Evolutionary conservation across 768 basidiomycete species (phyloP), one percentile per base, ranked within the genome.

Genomic region (Lactarius pseudohatsudake): DNA sequence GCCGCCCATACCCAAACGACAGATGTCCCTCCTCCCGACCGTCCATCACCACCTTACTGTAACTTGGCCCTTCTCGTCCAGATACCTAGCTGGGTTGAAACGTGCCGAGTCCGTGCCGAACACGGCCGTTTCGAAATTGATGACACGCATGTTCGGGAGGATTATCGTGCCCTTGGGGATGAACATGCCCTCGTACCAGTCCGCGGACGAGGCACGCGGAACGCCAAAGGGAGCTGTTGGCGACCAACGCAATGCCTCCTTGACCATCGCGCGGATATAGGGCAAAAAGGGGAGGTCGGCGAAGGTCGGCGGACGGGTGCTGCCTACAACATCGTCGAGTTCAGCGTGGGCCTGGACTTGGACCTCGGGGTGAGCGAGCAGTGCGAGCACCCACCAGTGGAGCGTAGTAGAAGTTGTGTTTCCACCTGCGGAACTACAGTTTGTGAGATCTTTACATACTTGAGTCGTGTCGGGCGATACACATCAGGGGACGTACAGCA

Each of bases 401-500:
- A 53, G 50, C 13, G 26, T 26, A 15, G 13, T 53, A 26, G 50
- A 26, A 2, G 26, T 53, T 7, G 50, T 53, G 1, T 53, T 26
- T 15, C 22, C 50, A 53, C 22, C 50, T 0, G 50, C 50, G 4
- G 13, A 0, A 15, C 50, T 53, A 28, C 47, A 4, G 5, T 3
- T 0, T 7, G 13, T 7, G 13, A 26, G 2, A n/a, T 26, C 22
- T 18, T 20, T 16, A 1, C 0, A 28, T 28, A 28, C 28, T 28
- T 2, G 28, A 2, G 28, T 1, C 28, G 2, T 28, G 28, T 28
- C 2, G 28, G 1, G 28, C 28, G 28, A 28, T 28, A 28, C 28
- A 28, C 28, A 1, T 28, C 28, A 28, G 28, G 18, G 53, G 38
- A 61, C 68, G 30, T 36, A 69, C 68, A 63, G 55, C 61, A 69